Percentiles rank a stretch among this genome's conserved stretches.
Conservation (phyloP, 106 monocot species). For the Dioscorea zingiberensis region DNA sequence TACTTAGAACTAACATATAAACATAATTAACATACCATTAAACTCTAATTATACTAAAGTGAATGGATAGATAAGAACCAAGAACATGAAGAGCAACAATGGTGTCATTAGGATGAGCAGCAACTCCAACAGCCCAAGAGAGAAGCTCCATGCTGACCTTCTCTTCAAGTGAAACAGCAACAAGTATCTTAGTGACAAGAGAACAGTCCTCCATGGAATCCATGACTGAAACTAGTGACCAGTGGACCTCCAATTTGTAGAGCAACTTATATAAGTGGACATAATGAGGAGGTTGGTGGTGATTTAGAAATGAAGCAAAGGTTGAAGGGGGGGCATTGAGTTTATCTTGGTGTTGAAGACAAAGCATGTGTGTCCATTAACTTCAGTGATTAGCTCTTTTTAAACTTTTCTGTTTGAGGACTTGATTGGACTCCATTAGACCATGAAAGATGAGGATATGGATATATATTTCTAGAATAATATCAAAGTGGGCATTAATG, state of each 20-base stretch:
- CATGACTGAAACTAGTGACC: background rate
- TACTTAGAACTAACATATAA: no score
- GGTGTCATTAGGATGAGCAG: background rate
- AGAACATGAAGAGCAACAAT: constrained; percentile 8
- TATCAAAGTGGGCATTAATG: no score
- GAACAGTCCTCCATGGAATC: constrained; percentile 7
- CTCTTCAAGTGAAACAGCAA: background rate
- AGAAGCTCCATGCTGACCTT: background rate
- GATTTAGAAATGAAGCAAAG: constrained; percentile 17
- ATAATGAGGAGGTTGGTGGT: constrained; percentile 5
- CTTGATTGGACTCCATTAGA: no score
- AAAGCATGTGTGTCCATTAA: constrained; percentile 2
- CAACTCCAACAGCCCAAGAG: constrained; percentile 5
- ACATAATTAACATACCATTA: no score
- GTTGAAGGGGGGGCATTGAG: background rate
- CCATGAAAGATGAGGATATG: no score
- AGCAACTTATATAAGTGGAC: background rate
- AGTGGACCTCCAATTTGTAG: no score
- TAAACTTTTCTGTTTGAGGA: no score
- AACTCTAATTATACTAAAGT: no score
- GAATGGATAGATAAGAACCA: background rate
- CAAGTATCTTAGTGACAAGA: constrained; percentile 4
- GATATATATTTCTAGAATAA: no score
- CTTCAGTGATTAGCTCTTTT: background rate
- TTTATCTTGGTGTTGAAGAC: constrained; percentile 16